Evolutionary conservation across 2,329 filamentous ascomycete genomes (phyloP), one percentile per base, ranked within the genome.

Genomic region (Colletotrichum shisoi): DNA sequence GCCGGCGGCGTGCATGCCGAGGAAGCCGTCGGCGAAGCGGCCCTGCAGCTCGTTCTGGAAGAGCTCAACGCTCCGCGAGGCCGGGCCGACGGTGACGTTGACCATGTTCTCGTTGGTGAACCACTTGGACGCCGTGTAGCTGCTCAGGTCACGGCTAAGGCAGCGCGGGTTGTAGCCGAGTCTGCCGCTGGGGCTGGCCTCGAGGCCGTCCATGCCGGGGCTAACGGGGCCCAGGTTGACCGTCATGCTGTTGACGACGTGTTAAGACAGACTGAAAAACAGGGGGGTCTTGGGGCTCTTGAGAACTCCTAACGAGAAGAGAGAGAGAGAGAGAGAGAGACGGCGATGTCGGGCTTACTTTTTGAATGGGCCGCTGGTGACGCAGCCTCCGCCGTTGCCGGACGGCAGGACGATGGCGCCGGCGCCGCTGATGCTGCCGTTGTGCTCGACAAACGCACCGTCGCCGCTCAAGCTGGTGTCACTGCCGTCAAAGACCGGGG

Each of bases 111-210:
- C 44, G 54, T 65, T 45, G n/a, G 63, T 66, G 46, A 62, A 63
- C 53, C 63, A 63, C 54, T 60, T 54, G 48, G 68, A 39, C 40
- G 72, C 72, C 8, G 74, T 71, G 45, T 75, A 70, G 71, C 76
- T 76, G 61, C 71, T 76, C 57, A 81, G 76, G 70, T 80, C 82
- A 24, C 81, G 79, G 44, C 77, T 76, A 51, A 84, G 74, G 73
- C 81, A 81, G 56, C 81, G 79, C n/a, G 80, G 79, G 74, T 83
- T 83, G 71, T 80, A 76, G 58, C 75, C 77, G 42, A 79, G 74
- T 27, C 37, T 61, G n/a, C 58, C 62, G 40, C 40, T 46, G 4
- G 65, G 64, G 17, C 44, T 62, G 19, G 65, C 56, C 6, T 51
- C 21, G 31, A 65, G 19, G 17, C 77, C 77, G 58, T 79, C 74